Evolutionary conservation across 2,329 filamentous ascomycete genomes (phyloP).

Genomic region (Neonectria ditissima): DNA sequence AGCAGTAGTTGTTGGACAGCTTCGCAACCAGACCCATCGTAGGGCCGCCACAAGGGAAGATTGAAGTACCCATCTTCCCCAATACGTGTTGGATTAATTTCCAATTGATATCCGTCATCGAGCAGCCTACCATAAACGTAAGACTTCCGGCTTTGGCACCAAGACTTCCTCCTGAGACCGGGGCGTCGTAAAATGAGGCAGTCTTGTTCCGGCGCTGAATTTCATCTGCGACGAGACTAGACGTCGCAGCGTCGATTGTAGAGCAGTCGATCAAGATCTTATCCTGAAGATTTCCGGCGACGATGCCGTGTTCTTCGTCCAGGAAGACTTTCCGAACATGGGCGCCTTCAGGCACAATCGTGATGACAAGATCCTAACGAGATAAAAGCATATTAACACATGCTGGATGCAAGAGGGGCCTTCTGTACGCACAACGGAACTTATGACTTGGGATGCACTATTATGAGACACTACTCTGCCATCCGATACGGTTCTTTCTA

Average conservation of each 20-base stretch:
- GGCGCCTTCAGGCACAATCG: conserved; percentile 23
- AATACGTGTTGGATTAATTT: not conserved
- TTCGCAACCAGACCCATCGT: conserved; percentile 27
- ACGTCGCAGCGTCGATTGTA: conserved; percentile 22
- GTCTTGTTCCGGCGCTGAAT: not conserved
- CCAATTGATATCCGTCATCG: conserved; percentile 1
- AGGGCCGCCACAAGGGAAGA: conserved; percentile 35
- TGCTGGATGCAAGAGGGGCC: not conserved
- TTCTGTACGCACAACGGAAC: not conserved
- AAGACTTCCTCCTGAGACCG: conserved; percentile 23
- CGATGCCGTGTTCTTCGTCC: conserved; percentile 5
- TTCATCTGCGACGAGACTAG: not conserved
- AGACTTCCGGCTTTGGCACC: conserved; percentile 18
- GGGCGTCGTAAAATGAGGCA: conserved; percentile 21
- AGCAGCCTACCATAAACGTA: conserved; percentile 24
- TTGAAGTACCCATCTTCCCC: conserved; percentile 15
- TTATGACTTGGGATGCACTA: conserved; percentile 1
- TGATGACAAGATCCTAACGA: conserved; percentile 20
- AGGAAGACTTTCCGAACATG: conserved; percentile 21
- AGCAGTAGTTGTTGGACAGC: conserved; percentile 33
- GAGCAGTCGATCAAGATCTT: conserved; percentile 21
- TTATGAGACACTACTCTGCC: not conserved
- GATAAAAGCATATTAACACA: no score
- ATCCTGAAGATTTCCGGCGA: not conserved
- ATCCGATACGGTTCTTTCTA: not conserved